phyloP scores from a whole-genome alignment of 306 rosid genomes.

The Vigna nakashimae region DNA sequence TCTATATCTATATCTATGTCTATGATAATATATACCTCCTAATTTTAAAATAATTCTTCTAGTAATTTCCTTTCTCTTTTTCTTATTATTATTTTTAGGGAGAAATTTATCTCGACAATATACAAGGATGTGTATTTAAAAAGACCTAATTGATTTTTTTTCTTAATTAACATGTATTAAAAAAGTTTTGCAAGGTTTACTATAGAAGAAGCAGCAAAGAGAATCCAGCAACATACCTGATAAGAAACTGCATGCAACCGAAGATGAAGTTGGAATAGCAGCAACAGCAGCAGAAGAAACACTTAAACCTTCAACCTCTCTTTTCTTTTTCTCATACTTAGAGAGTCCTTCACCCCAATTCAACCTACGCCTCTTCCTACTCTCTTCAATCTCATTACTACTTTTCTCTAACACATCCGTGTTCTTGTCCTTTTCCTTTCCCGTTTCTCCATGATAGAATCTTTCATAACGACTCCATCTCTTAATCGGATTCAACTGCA shows the following conservation, averaged over 20 bases:
- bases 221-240: conserved; percentile 61
- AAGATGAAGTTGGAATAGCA: conserved; percentile 57
- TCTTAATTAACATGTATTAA: too few species aligned
- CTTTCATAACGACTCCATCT: background rate
- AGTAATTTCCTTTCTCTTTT: too few species aligned
- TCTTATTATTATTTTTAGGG: too few species aligned
- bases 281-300: background rate
- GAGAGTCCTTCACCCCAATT: conserved; percentile 98
- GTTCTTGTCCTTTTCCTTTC: background rate
- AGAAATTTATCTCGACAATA: too few species aligned
- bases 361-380: conserved; percentile 79
- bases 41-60: too few species aligned
- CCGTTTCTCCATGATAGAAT: background rate
- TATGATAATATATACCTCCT: too few species aligned
- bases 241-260: conserved; percentile 75
- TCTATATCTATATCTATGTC: too few species aligned
- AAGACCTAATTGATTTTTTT: too few species aligned
- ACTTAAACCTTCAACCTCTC: conserved; percentile 64
- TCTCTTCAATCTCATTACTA: conserved; percentile 49
- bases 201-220: background rate
- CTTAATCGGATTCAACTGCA: too few species aligned
- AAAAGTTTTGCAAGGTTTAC: background rate
- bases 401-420: too few species aligned
- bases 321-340: conserved; percentile 81
- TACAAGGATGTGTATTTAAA: too few species aligned